These are phyloP conservation scores for Passiflora organensis DNA, from an alignment of 345 rosid genomes.

Conservation along the genomic window DNA sequence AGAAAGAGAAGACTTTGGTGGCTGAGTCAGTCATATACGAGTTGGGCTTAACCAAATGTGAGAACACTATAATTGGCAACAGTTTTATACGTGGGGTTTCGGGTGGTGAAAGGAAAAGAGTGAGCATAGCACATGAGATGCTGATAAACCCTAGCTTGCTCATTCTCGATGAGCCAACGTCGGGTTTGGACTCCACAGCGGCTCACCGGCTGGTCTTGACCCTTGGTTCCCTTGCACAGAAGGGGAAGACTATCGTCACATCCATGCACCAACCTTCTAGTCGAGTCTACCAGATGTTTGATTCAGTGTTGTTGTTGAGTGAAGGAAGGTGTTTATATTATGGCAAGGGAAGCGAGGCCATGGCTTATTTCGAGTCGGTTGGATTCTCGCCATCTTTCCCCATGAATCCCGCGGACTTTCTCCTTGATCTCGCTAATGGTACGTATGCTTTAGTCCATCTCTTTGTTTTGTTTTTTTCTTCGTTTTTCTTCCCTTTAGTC, in stretches of 20 bases:
- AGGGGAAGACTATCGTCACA: constrained; percentile 66
- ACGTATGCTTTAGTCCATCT: constrained; percentile 27
- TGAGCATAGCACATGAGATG: constrained; percentile 87
- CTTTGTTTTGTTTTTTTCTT: not conserved
- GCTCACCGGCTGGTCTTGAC: constrained; percentile 70
- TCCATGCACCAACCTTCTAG: constrained; percentile 97
- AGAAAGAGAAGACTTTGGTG: constrained; percentile 40
- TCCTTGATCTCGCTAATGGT: constrained; percentile 98
- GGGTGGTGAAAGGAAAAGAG: constrained; percentile 87
- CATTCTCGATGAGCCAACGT: constrained; percentile 83
- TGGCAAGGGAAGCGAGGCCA: constrained; percentile 66
- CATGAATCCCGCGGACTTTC: constrained; percentile 95
- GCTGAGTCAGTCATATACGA: constrained; percentile 70
- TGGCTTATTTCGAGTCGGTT: constrained; percentile 60
- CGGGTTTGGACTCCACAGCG: constrained; percentile 89
- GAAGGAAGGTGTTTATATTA: constrained; percentile 76
- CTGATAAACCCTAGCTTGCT: constrained; percentile 71
- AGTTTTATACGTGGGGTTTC: constrained; percentile 76
- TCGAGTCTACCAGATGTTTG: constrained; percentile 72
- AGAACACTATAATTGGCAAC: constrained; percentile 78
- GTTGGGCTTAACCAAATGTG: constrained; percentile 75
- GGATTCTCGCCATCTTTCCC: constrained; percentile 90
- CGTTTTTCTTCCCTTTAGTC: not conserved
- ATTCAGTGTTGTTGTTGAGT: constrained; percentile 66
- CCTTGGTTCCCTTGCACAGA: constrained; percentile 51